A percentile compares a stretch with the other conserved stretches of the same genome.
These are phyloP conservation scores for Alnus glutinosa DNA, from an alignment of 306 rosid species.

Conservation along the genomic window DNA sequence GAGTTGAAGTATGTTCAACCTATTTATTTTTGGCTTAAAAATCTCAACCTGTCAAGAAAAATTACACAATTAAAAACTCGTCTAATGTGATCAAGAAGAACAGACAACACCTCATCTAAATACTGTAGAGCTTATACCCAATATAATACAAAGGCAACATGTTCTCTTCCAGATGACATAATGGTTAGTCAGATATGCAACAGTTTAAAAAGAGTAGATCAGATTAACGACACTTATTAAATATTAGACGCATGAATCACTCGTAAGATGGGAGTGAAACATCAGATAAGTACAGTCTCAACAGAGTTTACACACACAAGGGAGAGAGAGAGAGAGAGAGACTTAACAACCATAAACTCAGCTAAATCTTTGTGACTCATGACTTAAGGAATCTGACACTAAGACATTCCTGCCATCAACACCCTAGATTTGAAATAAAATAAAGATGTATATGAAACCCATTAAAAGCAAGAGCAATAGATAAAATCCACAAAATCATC, in stretches of 20 bases:
- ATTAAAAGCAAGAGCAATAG: background rate
- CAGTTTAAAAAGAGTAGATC: background rate
- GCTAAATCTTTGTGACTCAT: background rate
- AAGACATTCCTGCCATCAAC: background rate
- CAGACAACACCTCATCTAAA: background rate
- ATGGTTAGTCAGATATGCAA: background rate
- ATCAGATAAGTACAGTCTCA: background rate
- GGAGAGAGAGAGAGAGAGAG: too few relatives aligned
- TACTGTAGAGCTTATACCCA: background rate
- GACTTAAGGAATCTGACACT: background rate
- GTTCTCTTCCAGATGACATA: background rate
- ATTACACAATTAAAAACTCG: background rate
- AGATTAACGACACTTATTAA: background rate
- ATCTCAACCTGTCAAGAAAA: constrained; percentile 54
- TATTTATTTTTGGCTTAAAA: constrained; percentile 34
- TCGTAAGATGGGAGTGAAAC: background rate
- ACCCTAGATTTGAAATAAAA: background rate
- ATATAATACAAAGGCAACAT: background rate
- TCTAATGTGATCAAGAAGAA: background rate
- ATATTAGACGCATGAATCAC: background rate
- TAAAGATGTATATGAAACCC: background rate
- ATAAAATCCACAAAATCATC: background rate
- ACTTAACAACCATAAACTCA: background rate
- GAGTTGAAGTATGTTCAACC: constrained; percentile 34
- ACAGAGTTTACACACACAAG: too few relatives aligned